Evolutionary conservation across 176 grass and related monocot genomes (phyloP), one percentile per base, ranked within the genome.

Genomic region (Oryza officinalis): DNA sequence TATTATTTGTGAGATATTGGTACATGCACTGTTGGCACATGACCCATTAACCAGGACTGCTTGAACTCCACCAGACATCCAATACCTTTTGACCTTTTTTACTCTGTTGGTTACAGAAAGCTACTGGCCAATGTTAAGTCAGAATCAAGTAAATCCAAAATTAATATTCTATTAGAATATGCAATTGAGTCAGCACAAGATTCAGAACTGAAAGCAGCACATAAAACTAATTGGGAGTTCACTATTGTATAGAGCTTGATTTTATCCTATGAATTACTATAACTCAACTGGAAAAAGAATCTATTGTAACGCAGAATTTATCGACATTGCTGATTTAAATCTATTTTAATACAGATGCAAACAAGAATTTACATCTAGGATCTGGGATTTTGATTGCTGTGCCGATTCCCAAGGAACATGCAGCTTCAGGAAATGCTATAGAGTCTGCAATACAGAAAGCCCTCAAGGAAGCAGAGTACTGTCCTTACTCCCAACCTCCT

Each of bases 381-480:
- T 91, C 90, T 64, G 92, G 95, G 44, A 87, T 94, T 47, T 70
- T 98, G 75, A 91, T 98, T 82, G 92, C 95, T 75, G 95, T 93
- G 30, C 95, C 95, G 31, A 88, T 94, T 83, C 95, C 87, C 17
- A 91, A 93, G 82, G 71, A 94, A 45, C 70, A 98, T 72, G 92
- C 84, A 40, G 87, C 88, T 86, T 91, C 89, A 76, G 92, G 95
- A 83, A 90, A 89, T 63, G 49, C 91, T 80, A 94, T 98, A 89
- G 95, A 98, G 41, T 86, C 81, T 47, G 92, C 92, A 83, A 91
- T 98, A 91, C 92, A 94, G 80, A 88, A 90, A 77, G 80, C 95
- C 73, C 79, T 98, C 67, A 81, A 89, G 88, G 95, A 98, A 91
- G 95, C 92, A 84, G 84, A 76, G 95, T 97, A 97, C 18, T 65